phyloP scores from a whole-genome alignment of 2,329 filamentous ascomycete genomes.

The Paraconiothyrium sp. region DNA sequence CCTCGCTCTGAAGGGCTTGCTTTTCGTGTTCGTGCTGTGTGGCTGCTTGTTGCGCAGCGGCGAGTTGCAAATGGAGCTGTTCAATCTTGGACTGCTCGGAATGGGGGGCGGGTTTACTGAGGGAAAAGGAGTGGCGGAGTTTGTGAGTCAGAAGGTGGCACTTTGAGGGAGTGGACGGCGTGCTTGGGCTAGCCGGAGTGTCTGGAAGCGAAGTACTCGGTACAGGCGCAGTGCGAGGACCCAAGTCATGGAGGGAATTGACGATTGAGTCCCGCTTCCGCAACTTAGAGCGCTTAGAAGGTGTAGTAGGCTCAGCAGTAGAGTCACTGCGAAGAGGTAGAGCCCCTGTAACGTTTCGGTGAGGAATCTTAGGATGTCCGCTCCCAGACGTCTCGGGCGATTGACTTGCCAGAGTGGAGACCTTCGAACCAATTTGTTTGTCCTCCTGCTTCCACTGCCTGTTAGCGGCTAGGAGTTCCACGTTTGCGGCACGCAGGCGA shows the following conservation, averaged over 20 bases:
- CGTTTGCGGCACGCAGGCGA: background rate
- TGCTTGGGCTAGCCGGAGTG: background rate
- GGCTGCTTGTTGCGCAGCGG: background rate
- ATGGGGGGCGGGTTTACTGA: background rate
- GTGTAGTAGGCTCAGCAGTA: background rate
- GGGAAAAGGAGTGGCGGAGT: background rate
- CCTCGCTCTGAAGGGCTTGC: background rate
- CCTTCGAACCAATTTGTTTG: background rate
- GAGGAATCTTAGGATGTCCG: background rate
- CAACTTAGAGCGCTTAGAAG: background rate
- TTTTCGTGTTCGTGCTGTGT: background rate
- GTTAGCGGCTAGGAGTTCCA: background rate
- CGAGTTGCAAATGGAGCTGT: background rate
- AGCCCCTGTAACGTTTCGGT: background rate
- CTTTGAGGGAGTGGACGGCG: background rate
- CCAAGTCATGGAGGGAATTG: background rate
- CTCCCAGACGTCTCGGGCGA: background rate
- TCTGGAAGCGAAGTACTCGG: background rate
- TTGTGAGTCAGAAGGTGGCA: background rate
- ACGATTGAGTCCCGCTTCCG: background rate
- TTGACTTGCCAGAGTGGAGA: background rate
- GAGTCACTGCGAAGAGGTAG: background rate
- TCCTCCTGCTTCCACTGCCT: background rate
- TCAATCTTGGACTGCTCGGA: background rate
- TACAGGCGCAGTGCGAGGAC: background rate